Evolutionary conservation across 2,329 filamentous ascomycete species (phyloP).

Genomic region (Aureobasidium sp.): DNA sequence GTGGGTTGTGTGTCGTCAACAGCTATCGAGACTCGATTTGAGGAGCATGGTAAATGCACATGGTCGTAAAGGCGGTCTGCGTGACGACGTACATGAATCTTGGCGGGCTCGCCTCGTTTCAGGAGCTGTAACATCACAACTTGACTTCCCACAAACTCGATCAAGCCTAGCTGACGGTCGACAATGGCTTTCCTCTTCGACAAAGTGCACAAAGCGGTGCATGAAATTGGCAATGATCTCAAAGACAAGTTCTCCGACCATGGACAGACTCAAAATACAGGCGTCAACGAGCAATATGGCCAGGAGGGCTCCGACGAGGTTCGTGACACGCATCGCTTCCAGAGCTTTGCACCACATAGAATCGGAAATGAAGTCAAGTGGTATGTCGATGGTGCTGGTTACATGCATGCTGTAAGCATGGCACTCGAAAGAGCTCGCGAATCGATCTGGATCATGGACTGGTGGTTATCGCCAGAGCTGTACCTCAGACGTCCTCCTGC

Average conservation of each 20-base stretch:
- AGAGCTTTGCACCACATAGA: slow-evolving; percentile 65
- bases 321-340: slow-evolving; percentile 46
- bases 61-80: background rate
- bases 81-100: slow-evolving; percentile 3
- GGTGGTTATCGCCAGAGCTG: slow-evolving; percentile 85
- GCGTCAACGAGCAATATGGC: slow-evolving; percentile 39
- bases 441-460: slow-evolving; percentile 79
- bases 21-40: background rate
- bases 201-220: slow-evolving; percentile 48
- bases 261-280: slow-evolving; percentile 18
- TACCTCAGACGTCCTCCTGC: slow-evolving; percentile 79
- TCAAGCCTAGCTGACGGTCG: background rate
- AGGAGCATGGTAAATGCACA: background rate
- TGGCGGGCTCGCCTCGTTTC: background rate
- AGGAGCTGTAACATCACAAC: background rate
- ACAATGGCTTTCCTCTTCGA: slow-evolving; percentile 43
- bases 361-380: slow-evolving; percentile 71
- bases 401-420: slow-evolving; percentile 77
- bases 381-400: slow-evolving; percentile 81
- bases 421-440: slow-evolving; percentile 71
- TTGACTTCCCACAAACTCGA: background rate
- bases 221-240: slow-evolving; percentile 45
- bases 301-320: slow-evolving; percentile 34
- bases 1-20: too few species aligned
- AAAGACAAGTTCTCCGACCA: slow-evolving; percentile 42